Percentiles rank a stretch among this genome's conserved stretches.
phyloP scores from a whole-genome alignment of 2,329 filamentous ascomycete species.

The Xylaria sp. region DNA sequence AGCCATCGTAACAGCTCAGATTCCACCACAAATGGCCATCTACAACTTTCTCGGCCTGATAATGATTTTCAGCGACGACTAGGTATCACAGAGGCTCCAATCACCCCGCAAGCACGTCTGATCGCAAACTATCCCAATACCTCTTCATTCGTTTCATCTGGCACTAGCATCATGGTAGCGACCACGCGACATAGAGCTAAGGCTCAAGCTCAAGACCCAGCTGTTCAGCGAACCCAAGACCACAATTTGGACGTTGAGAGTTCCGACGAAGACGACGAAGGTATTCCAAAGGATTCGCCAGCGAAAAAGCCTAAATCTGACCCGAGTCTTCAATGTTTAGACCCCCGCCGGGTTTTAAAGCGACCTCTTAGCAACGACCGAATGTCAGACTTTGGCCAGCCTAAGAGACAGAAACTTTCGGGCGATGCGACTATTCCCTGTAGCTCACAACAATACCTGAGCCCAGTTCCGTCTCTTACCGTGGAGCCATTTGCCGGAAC shows the following conservation, averaged over 20 bases:
- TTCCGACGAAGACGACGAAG: constrained; percentile 30
- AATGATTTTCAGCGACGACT: neutral
- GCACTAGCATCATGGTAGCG: constrained; percentile 19
- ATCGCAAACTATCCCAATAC: neutral
- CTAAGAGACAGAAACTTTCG: constrained; percentile 24
- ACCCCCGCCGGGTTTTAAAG: constrained; percentile 7
- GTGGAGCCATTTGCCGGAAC: neutral
- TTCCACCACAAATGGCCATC: neutral
- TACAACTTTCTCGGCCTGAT: neutral
- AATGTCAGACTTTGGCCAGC: neutral
- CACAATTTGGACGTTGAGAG: constrained; percentile 18
- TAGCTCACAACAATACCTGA: constrained; percentile 4
- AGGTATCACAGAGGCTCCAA: neutral
- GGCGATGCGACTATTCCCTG: constrained; percentile 8
- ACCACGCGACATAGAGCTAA: constrained; percentile 13
- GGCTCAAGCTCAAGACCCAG: constrained; percentile 3
- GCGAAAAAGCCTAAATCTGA: constrained; percentile 14
- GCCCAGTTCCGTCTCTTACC: constrained; percentile 1
- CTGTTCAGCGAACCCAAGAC: constrained; percentile 1
- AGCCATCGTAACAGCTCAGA: neutral
- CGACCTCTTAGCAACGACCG: neutral
- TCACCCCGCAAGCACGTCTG: neutral
- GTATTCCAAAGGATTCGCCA: constrained; percentile 28
- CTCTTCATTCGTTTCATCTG: neutral
- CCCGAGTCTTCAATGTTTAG: constrained; percentile 3